phyloP scores from a whole-genome alignment of 495 filamentous ascomycete species.

The Trichoderma asperelloides region DNA sequence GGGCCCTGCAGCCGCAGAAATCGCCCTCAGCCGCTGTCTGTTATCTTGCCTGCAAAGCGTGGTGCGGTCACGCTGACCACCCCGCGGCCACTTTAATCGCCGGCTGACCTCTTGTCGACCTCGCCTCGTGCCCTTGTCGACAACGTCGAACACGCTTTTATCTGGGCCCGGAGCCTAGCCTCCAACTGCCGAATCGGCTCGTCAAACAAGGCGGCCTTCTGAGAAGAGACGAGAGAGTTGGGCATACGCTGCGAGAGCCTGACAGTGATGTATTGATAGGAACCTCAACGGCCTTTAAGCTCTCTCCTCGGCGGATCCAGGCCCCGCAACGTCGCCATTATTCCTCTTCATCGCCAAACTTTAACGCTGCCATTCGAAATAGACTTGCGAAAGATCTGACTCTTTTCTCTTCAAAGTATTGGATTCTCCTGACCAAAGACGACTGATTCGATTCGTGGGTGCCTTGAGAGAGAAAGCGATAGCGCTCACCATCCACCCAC shows the following conservation, averaged over 20 bases:
- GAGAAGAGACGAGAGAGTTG: neutral
- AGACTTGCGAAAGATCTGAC: conserved; percentile 1
- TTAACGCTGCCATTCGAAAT: neutral
- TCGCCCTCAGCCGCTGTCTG: neutral
- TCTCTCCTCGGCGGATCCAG: neutral
- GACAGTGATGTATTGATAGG: neutral
- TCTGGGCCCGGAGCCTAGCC: neutral
- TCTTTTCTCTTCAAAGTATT: neutral
- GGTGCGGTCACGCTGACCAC: conserved; percentile 7
- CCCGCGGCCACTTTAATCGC: neutral
- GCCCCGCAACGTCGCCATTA: neutral
- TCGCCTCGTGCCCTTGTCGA: neutral
- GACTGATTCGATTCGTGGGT: too few relatives aligned
- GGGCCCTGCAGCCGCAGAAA: neutral
- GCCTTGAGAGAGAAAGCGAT: neutral
- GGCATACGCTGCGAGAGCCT: neutral
- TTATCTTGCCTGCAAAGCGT: neutral
- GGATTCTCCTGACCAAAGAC: too few relatives aligned
- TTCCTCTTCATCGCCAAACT: neutral
- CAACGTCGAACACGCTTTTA: neutral
- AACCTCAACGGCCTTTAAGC: neutral
- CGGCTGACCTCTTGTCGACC: neutral
- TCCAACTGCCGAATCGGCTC: neutral
- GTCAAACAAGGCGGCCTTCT: neutral
- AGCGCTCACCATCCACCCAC: neutral